A percentile compares a stretch with the other conserved stretches of the same genome.
phyloP scores from a whole-genome alignment of 129 eudicot species.

The Saposhnikovia divaricata region DNA sequence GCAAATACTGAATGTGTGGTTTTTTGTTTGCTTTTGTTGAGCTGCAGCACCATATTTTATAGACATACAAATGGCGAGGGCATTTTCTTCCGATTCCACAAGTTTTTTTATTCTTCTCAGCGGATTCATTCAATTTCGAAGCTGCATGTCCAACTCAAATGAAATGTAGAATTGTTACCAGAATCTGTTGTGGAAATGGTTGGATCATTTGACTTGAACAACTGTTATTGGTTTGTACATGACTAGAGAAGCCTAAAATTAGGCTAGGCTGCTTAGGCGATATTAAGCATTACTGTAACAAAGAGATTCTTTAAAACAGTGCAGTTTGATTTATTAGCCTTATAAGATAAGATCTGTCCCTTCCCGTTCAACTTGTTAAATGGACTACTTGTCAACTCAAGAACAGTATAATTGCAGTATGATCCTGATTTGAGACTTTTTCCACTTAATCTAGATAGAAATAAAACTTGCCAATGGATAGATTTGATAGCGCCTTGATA shows the following conservation, averaged over 20 bases:
- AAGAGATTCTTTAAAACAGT: neutral
- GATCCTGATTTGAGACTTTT: too few species aligned
- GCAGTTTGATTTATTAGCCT: neutral
- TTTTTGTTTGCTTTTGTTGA: neutral
- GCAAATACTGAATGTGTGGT: neutral
- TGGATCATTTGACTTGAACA: neutral
- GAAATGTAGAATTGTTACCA: neutral
- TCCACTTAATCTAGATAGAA: too few species aligned
- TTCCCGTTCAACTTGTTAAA: neutral
- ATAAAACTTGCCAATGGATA: too few species aligned
- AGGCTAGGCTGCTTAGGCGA: neutral
- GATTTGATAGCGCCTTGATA: too few species aligned
- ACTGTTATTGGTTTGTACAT: neutral
- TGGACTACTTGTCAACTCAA: neutral
- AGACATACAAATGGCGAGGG: neutral
- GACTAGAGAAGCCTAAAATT: neutral
- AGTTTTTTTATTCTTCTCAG: neutral
- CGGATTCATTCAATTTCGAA: neutral
- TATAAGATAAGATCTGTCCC: neutral
- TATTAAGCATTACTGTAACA: neutral
- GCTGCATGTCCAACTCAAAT: neutral
- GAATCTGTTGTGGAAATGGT: constrained; percentile 4
- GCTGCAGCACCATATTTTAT: neutral
- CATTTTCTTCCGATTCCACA: neutral
- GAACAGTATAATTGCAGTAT: neutral